phyloP scores from a whole-genome alignment of 768 basidiomycete genomes.

The Mycena haematopus region DNA sequence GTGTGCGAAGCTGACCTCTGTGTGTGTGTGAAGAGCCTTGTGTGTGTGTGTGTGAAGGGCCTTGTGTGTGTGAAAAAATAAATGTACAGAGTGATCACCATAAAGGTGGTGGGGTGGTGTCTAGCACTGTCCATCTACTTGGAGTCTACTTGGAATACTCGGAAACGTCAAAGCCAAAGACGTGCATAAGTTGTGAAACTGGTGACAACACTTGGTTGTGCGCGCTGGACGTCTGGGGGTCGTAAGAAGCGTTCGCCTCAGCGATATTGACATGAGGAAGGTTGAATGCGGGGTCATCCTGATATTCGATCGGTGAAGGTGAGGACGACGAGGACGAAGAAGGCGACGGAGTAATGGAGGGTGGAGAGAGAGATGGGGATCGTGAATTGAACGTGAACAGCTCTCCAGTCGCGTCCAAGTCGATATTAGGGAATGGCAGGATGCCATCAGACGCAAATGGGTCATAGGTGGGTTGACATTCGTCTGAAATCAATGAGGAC shows the following conservation, averaged over 20 bases:
- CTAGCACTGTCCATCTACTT: constrained; percentile 5
- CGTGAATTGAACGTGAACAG: constrained; percentile 18
- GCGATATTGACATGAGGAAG: constrained; percentile 12
- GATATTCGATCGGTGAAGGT: constrained; percentile 16
- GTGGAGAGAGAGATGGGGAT: constrained; percentile 15
- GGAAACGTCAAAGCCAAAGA: constrained; percentile 1
- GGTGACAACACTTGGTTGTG: constrained; percentile 16
- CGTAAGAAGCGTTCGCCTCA: constrained; percentile 13
- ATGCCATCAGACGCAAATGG: not conserved
- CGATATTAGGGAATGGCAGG: not conserved
- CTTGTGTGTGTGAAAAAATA: not conserved
- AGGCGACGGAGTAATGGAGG: constrained; percentile 6
- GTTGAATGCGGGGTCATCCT: constrained; percentile 1
- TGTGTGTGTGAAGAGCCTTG: not conserved
- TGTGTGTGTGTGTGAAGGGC: not conserved
- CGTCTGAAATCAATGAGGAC: constrained; percentile 8
- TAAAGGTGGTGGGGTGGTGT: not conserved
- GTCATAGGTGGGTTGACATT: not conserved
- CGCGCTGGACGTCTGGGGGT: constrained; percentile 6
- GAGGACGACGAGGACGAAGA: constrained; percentile 20
- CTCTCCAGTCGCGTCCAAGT: constrained; percentile 4
- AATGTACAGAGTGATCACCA: not conserved
- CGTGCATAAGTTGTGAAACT: constrained; percentile 14
- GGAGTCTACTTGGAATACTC: constrained; percentile 13
- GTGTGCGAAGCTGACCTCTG: no score